phyloP scores from a whole-genome alignment of 129 eudicot species.

The Mikania micrantha region DNA sequence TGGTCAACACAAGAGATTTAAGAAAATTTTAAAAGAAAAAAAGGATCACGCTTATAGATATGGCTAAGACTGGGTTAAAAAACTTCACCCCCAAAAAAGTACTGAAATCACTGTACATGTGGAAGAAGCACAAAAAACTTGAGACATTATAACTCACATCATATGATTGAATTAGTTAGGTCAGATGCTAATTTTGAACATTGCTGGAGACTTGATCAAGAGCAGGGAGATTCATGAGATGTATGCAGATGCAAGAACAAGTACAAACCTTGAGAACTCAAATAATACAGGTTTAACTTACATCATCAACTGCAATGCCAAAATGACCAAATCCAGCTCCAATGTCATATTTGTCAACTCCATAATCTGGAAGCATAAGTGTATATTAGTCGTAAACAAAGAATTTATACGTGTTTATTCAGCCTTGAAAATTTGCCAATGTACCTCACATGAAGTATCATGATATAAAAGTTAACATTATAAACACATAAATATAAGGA shows the following conservation, averaged over 20 bases:
- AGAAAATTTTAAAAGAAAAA: not conserved
- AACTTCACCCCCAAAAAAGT: not conserved
- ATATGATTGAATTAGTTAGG: not conserved
- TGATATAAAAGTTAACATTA: not conserved
- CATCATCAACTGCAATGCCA: conserved; percentile 93
- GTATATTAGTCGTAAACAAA: conserved; percentile 7
- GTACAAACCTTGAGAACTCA: not conserved
- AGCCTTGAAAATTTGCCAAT: conserved; percentile 5
- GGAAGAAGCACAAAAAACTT: not conserved
- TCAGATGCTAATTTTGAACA: too few relatives aligned
- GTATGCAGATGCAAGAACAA: conserved; percentile 6
- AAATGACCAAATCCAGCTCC: conserved; percentile 91
- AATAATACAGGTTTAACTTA: conserved; percentile 30
- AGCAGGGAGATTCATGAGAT: not conserved
- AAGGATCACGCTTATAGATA: not conserved
- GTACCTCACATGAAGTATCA: not conserved
- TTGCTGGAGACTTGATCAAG: too few relatives aligned
- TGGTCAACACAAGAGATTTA: not conserved
- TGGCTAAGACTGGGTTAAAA: not conserved
- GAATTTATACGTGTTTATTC: not conserved
- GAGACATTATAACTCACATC: not conserved
- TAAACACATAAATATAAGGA: not conserved
- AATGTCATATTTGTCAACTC: conserved; percentile 83
- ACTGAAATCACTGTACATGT: not conserved
- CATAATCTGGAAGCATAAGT: conserved; percentile 62